Evolutionary conservation across 805 yeast genomes (phyloP).

Genomic region (Saccharomyces mikatae): DNA sequence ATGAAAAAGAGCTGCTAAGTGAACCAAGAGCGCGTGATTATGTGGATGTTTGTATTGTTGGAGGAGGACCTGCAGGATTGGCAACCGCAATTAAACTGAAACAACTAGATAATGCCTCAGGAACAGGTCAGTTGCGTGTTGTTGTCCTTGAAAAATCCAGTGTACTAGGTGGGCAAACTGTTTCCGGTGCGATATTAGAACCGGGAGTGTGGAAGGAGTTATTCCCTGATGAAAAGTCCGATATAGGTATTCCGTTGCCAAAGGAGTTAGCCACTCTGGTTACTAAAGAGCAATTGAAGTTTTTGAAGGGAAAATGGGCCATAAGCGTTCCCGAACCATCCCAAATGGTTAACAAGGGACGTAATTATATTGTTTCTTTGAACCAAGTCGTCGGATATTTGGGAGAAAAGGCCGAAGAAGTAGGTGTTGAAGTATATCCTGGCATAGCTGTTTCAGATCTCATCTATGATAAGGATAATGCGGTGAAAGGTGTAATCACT

Average conservation of each 20-base stretch:
- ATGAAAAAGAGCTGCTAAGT: conserved; percentile 39
- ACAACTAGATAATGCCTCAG: conserved; percentile 64
- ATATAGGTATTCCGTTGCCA: conserved; percentile 68
- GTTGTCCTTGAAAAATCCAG: conserved; percentile 87
- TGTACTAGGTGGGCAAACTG: conserved; percentile 86
- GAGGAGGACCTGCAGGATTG: conserved; percentile 96
- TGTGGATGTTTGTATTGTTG: conserved; percentile 92
- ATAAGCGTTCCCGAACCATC: conserved; percentile 89
- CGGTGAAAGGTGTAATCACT: conserved; percentile 84
- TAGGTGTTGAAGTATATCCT: conserved; percentile 91
- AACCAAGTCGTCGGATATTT: conserved; percentile 74
- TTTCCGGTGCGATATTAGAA: conserved; percentile 91
- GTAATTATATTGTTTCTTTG: conserved; percentile 78
- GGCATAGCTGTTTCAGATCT: conserved; percentile 81
- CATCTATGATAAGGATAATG: conserved; percentile 41
- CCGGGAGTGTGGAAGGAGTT: conserved; percentile 82
- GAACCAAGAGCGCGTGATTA: conserved; percentile 74
- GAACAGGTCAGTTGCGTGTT: conserved; percentile 65
- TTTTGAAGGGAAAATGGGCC: conserved; percentile 43
- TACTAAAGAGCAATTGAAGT: conserved; percentile 64
- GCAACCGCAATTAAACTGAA: conserved; percentile 88
- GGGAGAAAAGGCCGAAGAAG: conserved; percentile 81
- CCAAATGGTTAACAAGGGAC: conserved; percentile 71
- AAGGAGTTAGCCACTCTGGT: conserved; percentile 68
- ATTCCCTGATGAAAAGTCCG: conserved; percentile 56